Evolutionary conservation across 352 stramenopile species (phyloP), one percentile per base, ranked within the genome.

Genomic region (Paralagenidium karlingii): DNA sequence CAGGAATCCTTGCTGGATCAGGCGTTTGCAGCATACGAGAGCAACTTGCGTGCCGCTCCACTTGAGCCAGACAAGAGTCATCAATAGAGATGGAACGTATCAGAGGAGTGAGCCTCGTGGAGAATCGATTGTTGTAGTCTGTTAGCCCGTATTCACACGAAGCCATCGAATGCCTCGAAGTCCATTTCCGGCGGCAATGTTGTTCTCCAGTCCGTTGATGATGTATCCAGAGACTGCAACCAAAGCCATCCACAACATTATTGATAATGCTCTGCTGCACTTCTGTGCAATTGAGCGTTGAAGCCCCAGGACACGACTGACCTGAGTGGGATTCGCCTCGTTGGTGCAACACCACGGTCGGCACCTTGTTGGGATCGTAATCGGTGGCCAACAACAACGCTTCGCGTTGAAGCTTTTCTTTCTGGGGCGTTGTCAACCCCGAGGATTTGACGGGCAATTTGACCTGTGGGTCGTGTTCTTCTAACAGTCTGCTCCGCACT

Each of bases 131-230:
- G n/a, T n/a, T n/a, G n/a, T n/a, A n/a, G n/a, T n/a, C n/a, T n/a
- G n/a, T 60, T 51, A 83, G 43, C 82, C 62, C n/a, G 69, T 75
- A 47, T 89, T 89, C 22, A 70, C 68, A 24, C 73, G 62, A 22
- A 89, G 54, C 75, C 75, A 89, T 22, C 75, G 64, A 28, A 89
- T 89, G 31, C 75, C 75, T 7, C 76, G 67, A 25, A 89, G 52
- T 1, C 76, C 71, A 34, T 86, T 89, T 10, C 76, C 76, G 2
- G 71, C 66, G 15, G 76, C 76, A 27, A 89, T 71, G 40, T 89
- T 86, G 45, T 81, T 89, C 46, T 86, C 76, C 15, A 86, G 55
- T 20, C 76, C 69, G 36, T 89, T 86, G 51, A 89, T 89, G 33
- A 89, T 86, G 48, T 83, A 86, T 8, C 69, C 70, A 3, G 58